A percentile compares a stretch with the other conserved stretches of the same genome.
Conservation (phyloP, 495 filamentous ascomycete genomes). For the Hypoxylon crocopeplum region DNA sequence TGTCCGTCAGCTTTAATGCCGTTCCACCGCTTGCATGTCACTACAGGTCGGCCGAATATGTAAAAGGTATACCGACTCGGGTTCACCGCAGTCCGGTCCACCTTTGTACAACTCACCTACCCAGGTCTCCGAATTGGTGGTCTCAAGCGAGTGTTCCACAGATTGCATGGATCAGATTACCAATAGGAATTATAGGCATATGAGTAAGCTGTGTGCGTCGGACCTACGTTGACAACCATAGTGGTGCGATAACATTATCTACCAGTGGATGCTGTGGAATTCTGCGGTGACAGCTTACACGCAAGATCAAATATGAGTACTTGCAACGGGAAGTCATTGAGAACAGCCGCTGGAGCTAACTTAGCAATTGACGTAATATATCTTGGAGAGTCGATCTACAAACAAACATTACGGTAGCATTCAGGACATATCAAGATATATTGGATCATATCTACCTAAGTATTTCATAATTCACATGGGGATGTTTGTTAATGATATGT, state of each 20-base stretch:
- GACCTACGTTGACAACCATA: neutral
- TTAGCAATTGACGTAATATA: no score
- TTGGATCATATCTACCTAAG: neutral
- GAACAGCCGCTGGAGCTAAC: no score
- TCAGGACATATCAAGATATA: no score
- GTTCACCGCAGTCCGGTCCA: neutral
- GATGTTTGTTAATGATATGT: constrained; percentile 1
- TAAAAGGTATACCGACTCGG: neutral
- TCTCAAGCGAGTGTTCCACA: no score
- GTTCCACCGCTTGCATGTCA: no score
- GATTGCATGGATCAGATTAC: no score
- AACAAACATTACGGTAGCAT: no score
- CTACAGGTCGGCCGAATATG: neutral
- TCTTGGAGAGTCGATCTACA: neutral
- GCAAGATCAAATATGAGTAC: no score
- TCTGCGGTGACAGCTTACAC: no score
- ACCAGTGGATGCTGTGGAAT: neutral
- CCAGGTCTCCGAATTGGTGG: no score
- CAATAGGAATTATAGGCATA: neutral
- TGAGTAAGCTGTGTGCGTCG: neutral
- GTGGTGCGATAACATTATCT: neutral
- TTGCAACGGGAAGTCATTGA: no score
- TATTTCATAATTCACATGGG: neutral
- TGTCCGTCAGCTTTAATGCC: no score
- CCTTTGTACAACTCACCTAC: neutral